Evolutionary conservation across 2,329 filamentous ascomycete species (phyloP).

Genomic region (Aspergillus novofumigatus): DNA sequence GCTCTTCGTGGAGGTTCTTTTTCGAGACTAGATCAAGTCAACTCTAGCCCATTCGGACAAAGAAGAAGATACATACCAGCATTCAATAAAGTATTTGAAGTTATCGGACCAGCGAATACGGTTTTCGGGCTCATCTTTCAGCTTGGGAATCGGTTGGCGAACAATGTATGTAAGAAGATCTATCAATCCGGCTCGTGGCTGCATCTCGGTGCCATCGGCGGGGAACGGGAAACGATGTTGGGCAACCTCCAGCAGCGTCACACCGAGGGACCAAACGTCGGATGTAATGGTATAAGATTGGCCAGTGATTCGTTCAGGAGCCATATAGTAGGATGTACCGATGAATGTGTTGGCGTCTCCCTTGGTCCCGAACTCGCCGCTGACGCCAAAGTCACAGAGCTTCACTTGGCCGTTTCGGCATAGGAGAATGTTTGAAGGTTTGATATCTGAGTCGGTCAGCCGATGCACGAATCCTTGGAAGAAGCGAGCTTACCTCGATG

Average conservation of each 20-base stretch:
- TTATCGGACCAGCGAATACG: slow-evolving; percentile 93
- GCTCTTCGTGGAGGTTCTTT: slow-evolving; percentile 85
- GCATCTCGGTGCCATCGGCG: slow-evolving; percentile 91
- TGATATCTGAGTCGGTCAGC: slow-evolving; percentile 64
- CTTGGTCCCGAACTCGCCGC: slow-evolving; percentile 96
- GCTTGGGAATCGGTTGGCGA: slow-evolving; percentile 84
- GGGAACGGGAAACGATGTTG: slow-evolving; percentile 98
- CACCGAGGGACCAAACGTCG: slow-evolving; percentile 96
- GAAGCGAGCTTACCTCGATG: slow-evolving; percentile 59
- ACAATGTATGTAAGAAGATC: slow-evolving; percentile 97
- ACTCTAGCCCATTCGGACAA: background rate
- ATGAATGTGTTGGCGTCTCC: slow-evolving; percentile 99
- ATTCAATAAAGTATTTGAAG: slow-evolving; percentile 99
- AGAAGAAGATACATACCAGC: slow-evolving; percentile 62
- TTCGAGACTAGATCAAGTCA: slow-evolving; percentile 64
- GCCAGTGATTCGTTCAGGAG: slow-evolving; percentile 93
- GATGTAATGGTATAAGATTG: slow-evolving; percentile 98
- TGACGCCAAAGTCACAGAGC: slow-evolving; percentile 96
- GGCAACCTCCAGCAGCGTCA: slow-evolving; percentile 97
- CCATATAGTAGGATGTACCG: slow-evolving; percentile 99
- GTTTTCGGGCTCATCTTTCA: slow-evolving; percentile 90
- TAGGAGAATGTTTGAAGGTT: slow-evolving; percentile 93
- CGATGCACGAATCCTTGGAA: background rate
- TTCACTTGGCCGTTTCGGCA: slow-evolving; percentile 93
- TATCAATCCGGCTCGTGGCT: slow-evolving; percentile 86